Conservation (phyloP, 345 rosid genomes). For the Sapria himalayana region DNA sequence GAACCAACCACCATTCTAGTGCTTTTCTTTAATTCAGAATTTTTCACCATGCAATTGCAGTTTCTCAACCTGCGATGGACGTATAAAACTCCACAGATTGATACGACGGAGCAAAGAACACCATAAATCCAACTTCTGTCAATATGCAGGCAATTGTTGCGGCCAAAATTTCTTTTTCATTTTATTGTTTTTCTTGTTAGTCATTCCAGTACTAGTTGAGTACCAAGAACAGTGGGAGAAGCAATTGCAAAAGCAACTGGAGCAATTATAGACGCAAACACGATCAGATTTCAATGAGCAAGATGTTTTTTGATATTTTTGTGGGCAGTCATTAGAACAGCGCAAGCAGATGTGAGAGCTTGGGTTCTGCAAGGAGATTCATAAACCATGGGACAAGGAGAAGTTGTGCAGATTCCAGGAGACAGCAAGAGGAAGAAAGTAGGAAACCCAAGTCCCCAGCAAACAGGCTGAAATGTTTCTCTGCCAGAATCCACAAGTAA, state of each 20-base stretch:
- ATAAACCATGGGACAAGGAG: slow-evolving; percentile 56
- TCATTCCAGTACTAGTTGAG: slow-evolving; percentile 12
- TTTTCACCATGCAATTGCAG: slow-evolving; percentile 42
- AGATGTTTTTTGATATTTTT: slow-evolving; percentile 44
- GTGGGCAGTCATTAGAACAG: slow-evolving; percentile 53
- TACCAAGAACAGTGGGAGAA: slow-evolving; percentile 47
- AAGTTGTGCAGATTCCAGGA: slow-evolving; percentile 44
- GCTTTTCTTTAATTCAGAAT: slow-evolving; percentile 25
- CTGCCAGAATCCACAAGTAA: slow-evolving; percentile 69
- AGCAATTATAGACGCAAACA: slow-evolving; percentile 59
- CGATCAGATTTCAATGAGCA: slow-evolving; percentile 44
- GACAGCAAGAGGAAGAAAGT: slow-evolving; percentile 57
- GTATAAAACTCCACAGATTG: slow-evolving; percentile 34
- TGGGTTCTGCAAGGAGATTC: slow-evolving; percentile 48
- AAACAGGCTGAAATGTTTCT: slow-evolving; percentile 46
- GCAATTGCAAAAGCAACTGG: slow-evolving; percentile 53
- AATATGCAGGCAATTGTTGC: slow-evolving; percentile 53
- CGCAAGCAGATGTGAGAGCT: slow-evolving; percentile 50
- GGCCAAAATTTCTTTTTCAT: slow-evolving; percentile 77
- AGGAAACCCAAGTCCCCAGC: slow-evolving; percentile 95
- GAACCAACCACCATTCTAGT: slow-evolving; percentile 15
- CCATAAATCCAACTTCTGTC: slow-evolving; percentile 54
- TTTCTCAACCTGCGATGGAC: slow-evolving; percentile 48
- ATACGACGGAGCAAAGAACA: slow-evolving; percentile 39
- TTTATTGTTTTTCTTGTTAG: too few species aligned